Evolutionary conservation across 2,329 filamentous ascomycete species (phyloP), one percentile per base, ranked within the genome.

Genomic region (Penicillium griseofulvum): DNA sequence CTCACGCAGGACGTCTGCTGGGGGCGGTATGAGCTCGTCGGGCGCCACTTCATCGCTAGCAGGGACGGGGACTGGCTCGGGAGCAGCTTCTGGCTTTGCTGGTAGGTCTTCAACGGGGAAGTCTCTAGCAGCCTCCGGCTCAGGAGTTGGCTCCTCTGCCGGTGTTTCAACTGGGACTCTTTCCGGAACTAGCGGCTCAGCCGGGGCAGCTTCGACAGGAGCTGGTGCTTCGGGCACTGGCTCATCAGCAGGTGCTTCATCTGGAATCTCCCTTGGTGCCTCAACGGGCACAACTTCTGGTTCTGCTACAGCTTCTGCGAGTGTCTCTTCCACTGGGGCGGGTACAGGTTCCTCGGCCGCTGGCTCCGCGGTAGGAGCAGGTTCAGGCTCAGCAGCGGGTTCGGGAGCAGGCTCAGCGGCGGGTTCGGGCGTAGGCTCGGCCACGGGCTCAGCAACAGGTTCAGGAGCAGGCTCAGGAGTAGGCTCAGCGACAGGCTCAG

Each of bases 1-100:
- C 16, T 54, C 54, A 2, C 12, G 50, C 12, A n/a, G 29, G 33
- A 36, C 4, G n/a, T 55, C 52, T 12, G 34, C 49, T 31, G 47
- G 22, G n/a, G 34, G 37, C 41, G 52, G 41, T 17, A 46, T 42
- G 6, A 41, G 12, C n/a, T 56, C 54, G 17, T 59, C 49, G 12
- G 48, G 44, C 17, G 56, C 49, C 7, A 49, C 26, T 34, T 56
- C 52, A 34, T 59, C 64, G 22, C 53, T 31, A 22, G 39, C 53
- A 31, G 49, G 47, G 2, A 49, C 49, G 31, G 53, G 43, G 4
- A 45, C 53, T 26, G 49, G 54, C 31, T 58, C 61, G 14, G n/a
- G 19, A 6, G 50, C 19, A 19, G 52, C 33, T 47, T 61, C 59
- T 34, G 37, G 43, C 33, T 47, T 46, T 38, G 51, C 55, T 31